Percentiles rank a stretch among this genome's conserved stretches.
phyloP scores from a whole-genome alignment of 129 eudicot genomes.

The Pseudognaphalium luteoalbum region DNA sequence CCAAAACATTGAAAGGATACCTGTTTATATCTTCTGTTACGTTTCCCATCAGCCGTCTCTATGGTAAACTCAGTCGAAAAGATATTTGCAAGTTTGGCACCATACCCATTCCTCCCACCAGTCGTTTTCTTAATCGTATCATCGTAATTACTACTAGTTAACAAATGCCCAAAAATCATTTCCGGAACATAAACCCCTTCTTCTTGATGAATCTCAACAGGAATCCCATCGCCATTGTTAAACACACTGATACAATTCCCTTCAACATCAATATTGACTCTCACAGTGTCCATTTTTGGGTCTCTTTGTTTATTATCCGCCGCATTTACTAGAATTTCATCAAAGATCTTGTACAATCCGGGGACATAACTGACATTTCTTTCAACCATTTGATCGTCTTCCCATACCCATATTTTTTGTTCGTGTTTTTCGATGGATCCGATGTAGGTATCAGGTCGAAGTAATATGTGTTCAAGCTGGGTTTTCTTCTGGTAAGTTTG shows the following conservation, averaged over 20 bases:
- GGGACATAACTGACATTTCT: slow-evolving; percentile 59
- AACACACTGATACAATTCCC: slow-evolving; percentile 59
- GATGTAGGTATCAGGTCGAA: slow-evolving; percentile 92
- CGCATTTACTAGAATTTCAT: slow-evolving; percentile 85
- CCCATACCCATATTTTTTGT: slow-evolving; percentile 68
- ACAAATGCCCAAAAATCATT: slow-evolving; percentile 86
- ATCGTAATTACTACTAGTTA: slow-evolving; percentile 93
- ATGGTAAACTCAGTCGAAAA: slow-evolving; percentile 82
- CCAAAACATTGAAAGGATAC: slow-evolving; percentile 24
- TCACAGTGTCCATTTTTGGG: slow-evolving; percentile 65
- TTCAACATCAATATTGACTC: slow-evolving; percentile 61
- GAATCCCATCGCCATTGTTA: slow-evolving; percentile 88
- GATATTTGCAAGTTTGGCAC: slow-evolving; percentile 89
- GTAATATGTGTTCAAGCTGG: slow-evolving; percentile 96
- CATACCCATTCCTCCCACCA: slow-evolving; percentile 96
- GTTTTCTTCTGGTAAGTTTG: slow-evolving; percentile 91
- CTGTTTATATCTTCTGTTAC: slow-evolving; percentile 83
- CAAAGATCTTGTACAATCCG: slow-evolving; percentile 91
- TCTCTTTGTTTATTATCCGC: slow-evolving; percentile 96
- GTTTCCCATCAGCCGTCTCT: slow-evolving; percentile 92
- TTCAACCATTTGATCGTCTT: slow-evolving; percentile 46
- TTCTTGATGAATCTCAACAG: slow-evolving; percentile 88
- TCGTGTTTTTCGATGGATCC: slow-evolving; percentile 85
- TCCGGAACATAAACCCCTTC: slow-evolving; percentile 95
- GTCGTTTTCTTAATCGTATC: slow-evolving; percentile 86